These are phyloP conservation scores for Termitomyces sp. DNA, from an alignment of 768 basidiomycete species.

Conservation along the genomic window DNA sequence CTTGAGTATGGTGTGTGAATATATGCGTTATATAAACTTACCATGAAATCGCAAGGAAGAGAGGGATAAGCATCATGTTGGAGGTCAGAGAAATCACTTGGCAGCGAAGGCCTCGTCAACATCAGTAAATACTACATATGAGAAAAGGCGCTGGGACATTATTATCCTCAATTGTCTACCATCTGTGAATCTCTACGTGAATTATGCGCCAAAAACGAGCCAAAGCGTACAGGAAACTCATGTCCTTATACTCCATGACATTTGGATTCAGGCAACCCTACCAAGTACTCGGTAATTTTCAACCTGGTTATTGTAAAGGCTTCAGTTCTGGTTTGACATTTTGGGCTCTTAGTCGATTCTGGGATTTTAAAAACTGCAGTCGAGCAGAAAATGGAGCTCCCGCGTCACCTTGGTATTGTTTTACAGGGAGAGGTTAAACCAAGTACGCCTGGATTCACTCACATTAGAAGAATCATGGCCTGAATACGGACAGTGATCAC, in stretches of 20 bases:
- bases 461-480: conserved; percentile 23
- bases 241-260: conserved; percentile 80
- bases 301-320: neutral
- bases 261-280: conserved; percentile 94
- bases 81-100: neutral
- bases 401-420: conserved; percentile 67
- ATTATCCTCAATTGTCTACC: neutral
- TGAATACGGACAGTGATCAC: conserved; percentile 88
- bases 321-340: neutral
- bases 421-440: conserved; percentile 87
- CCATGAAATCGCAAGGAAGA: conserved; percentile 26
- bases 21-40: conserved; percentile 2
- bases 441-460: conserved; percentile 51
- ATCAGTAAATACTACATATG: conserved; percentile 11
- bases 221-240: conserved; percentile 91
- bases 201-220: conserved; percentile 92
- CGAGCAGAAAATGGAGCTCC: conserved; percentile 68
- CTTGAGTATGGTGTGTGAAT: neutral
- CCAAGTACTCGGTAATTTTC: conserved; percentile 73
- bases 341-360: conserved; percentile 60
- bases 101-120: conserved; percentile 1
- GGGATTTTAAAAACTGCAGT: conserved; percentile 71
- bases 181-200: neutral
- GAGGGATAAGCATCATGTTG: conserved; percentile 8
- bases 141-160: neutral